Base-by-base conservation (phyloP, 768 basidiomycete species). In the Glaciozyma antarctica region DNA sequence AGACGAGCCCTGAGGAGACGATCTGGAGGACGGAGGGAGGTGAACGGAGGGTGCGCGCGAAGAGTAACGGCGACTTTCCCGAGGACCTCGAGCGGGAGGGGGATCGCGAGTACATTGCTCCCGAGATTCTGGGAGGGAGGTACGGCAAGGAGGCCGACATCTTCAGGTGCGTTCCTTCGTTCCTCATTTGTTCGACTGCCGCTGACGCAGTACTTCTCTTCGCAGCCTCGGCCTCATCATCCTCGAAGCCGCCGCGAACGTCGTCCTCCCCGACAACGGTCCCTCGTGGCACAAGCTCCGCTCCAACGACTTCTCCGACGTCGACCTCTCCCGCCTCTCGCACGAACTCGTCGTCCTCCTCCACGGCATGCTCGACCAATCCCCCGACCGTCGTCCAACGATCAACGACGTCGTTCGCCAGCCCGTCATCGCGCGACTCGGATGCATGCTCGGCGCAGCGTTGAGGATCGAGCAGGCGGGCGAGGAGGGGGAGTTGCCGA, bases 71-170 rank as follows among this genome's bases (percentile, higher is more conserved):
- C 8, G 69, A 68, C 41, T 62, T 53, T 19, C 64, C 68, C 4
- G 68, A 65, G 49, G 73, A 75, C 48, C 67, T 97, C 75, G 94
- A 98, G 77, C 83, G 95, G 21, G 95, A 99, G 77, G 95, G 95
- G 8, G 95, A 99, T 77, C 88, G 98, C 76, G 81, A 93, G 69
- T 99, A 99, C 79, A 83, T 99, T 78, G 92, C 95, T 48, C 90
- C 90, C 16, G 95, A 99, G 78, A 88, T 97, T 49, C 80, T 99
- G 60, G 85, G 90, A 75, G 94, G 94, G 41, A 80, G 80, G 62
- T 99, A 97, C 77, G 86, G 92, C 73, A 88, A 86, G 78, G 89
- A 88, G 66, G 93, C 95, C 60, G 95, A 99, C 80, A 84, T 98
- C 62, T 99, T 98, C 81, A 92, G 88, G 92, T 91, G 75, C 78